Evolutionary conservation across 176 grass and related monocot genomes (phyloP).

Genomic region (Echinochloa phyllopogon): DNA sequence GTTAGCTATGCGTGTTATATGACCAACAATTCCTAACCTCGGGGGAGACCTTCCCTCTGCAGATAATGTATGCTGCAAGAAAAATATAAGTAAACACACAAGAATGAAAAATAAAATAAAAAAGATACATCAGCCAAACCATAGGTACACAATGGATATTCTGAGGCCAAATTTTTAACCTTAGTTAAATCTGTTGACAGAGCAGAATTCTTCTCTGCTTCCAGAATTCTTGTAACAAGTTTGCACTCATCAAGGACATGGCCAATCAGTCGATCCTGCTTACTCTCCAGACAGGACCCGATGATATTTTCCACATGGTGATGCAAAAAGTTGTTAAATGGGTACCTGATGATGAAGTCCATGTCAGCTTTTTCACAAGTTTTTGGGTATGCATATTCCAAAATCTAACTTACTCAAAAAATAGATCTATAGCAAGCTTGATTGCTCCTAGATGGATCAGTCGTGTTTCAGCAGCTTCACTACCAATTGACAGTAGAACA

Average conservation of each 20-base stretch:
- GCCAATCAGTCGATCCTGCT: conserved; percentile 59
- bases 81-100: conserved; percentile 39
- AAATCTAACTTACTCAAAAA: conserved; percentile 88
- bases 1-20: conserved; percentile 90
- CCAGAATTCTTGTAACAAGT: conserved; percentile 79
- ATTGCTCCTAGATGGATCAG: conserved; percentile 83
- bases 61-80: conserved; percentile 67
- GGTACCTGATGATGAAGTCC: conserved; percentile 70
- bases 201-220: conserved; percentile 73
- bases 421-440: conserved; percentile 74
- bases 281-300: conserved; percentile 86
- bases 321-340: conserved; percentile 97
- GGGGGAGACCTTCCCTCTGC: conserved; percentile 65
- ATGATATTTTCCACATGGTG: conserved; percentile 94
- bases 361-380: conserved; percentile 43
- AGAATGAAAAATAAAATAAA: conserved; percentile 26
- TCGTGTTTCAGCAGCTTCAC: conserved; percentile 71
- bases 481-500: conserved; percentile 91
- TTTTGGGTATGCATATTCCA: conserved; percentile 40
- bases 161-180: conserved; percentile 43
- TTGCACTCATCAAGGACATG: conserved; percentile 84
- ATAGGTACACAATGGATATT: background rate
- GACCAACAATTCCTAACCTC: conserved; percentile 79
- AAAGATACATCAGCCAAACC: background rate
- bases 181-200: conserved; percentile 64